Base-by-base conservation (phyloP, 805 yeast genomes). In the Candida palmyrensis region DNA sequence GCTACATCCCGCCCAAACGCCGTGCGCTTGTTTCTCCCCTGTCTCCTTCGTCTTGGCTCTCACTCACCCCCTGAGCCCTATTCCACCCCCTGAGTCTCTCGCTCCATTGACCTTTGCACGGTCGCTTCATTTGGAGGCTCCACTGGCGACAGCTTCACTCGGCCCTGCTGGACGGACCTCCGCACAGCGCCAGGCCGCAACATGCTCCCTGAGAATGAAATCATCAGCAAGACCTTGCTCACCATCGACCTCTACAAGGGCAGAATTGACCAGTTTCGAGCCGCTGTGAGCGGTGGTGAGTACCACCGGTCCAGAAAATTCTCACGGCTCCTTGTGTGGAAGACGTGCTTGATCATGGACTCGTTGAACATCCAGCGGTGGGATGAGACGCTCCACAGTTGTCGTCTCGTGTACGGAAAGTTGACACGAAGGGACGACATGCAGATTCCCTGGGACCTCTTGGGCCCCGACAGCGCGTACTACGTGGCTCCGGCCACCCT, bases 261-360 rank as follows among this genome's bases (percentile, higher is more conserved):
- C 6, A 54, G 45, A 36, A 33, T 59, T 15, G 25, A 37, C 11
- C 35, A 30, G 4, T 48, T 66, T 27, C 52, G 52, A 29, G 36
- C 42, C 3, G 57, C 62, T 5, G 49, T 63, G 2, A 25, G 46
- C 21, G 54, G 45, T 21, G 48, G 53, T 36, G 63, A 57, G 11
- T 62, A 61, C 44, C 42, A 42, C 19, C 37, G 38, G 10, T 29
- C 40, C 18, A 38, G 44, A 19, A 28, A 44, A 38, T 64, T 55
- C 40, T 37, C 56, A 2, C 46, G 71, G 5, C 42, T 59, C 6
- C 48, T 66, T 24, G 35, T 65, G 6, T 66, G 71, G 71, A 66
- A 65, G 38, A 34, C 48, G 11, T 49, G 60, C 27, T 48, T 58
- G 14, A 56, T 66, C 21, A 59, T 68, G 11, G 62, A 62, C 19